Conservation (phyloP, 805 yeast genomes). For the Saturnispora sanitii region DNA sequence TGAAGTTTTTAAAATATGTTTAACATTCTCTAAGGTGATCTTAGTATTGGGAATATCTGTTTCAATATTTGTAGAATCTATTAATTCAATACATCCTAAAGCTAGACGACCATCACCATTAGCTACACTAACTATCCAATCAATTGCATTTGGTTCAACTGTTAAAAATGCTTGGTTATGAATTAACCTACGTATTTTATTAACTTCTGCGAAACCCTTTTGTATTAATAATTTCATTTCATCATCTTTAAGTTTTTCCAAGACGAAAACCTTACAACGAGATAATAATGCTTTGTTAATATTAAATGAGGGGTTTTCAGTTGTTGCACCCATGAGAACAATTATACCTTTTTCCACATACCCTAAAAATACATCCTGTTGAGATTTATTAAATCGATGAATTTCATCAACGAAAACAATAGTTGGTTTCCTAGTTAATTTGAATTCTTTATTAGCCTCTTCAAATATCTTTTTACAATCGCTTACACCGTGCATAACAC, state of each 20-base stretch:
- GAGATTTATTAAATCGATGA: conserved; percentile 76
- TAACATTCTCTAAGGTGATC: conserved; percentile 30
- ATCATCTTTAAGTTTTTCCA: conserved; percentile 39
- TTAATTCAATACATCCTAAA: conserved; percentile 66
- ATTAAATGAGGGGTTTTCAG: conserved; percentile 86
- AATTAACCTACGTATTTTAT: conserved; percentile 48
- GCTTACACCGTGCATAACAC: conserved; percentile 58
- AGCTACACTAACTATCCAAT: conserved; percentile 60
- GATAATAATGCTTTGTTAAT: conserved; percentile 75
- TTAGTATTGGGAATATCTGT: conserved; percentile 21
- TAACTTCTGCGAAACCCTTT: conserved; percentile 50
- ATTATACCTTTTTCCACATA: conserved; percentile 77
- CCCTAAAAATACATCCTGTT: conserved; percentile 82
- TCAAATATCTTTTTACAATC: conserved; percentile 60
- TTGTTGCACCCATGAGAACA: conserved; percentile 88
- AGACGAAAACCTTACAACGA: conserved; percentile 70
- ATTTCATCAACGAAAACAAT: conserved; percentile 87
- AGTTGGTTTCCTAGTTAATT: conserved; percentile 41
- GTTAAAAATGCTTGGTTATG: conserved; percentile 40
- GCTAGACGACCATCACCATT: conserved; percentile 89
- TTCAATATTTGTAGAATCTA: conserved; percentile 34
- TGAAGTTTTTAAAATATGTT: conserved; percentile 37
- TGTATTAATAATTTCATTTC: conserved; percentile 46
- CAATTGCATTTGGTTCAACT: conserved; percentile 46
- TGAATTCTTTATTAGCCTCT: conserved; percentile 36